Base-by-base conservation (phyloP, 2,329 filamentous ascomycete genomes). In the Alternaria ventricosa region DNA sequence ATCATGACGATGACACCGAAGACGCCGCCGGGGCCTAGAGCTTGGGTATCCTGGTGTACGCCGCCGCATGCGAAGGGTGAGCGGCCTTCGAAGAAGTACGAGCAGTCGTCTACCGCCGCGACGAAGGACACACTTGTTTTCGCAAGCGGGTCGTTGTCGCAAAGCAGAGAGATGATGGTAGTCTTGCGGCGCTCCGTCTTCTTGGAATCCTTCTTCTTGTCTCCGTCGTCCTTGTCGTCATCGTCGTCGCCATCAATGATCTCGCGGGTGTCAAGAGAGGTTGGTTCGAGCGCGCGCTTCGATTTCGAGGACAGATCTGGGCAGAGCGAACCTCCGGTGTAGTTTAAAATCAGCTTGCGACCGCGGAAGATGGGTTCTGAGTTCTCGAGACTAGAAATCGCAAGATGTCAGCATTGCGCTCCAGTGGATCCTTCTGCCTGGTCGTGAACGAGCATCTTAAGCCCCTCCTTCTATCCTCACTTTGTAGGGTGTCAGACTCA, bases 81-180 rank as follows among this genome's bases (percentile, higher is more conserved):
- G 68, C 95, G 91, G 54, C 94, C 90, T 79, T 98, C 94, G 83
- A 99, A 99, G 81, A 97, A 92, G 82, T 98, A 99, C 28, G 93
- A 89, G 85, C 96, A 99, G 64, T 96, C 91, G 77, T 98, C 94
- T 44, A 92, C 90, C 6, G 94, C 91, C 63, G 92, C 93, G 63
- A 98, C 90, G 78, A 97, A 99, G 20, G 92, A 93, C 41, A 96
- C 85, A 5, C 87, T 87, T 5, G 94, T 90, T 44, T 87, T 85
- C 5, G 88, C 87, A 2, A 90, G 84, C 1, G 92, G 89, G 72
- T 97, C 94, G 66, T 88, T 89, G 77, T 97, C 94, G 84, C 96
- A 99, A 69, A 96, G 90, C 78, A 98, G 95, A 23, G 94, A 96
- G 80, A 99, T 93, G 62, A 94, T 90, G 12, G 94, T 91, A 2